phyloP scores from a whole-genome alignment of 2,329 filamentous ascomycete species.

The Cytospora leucostoma region DNA sequence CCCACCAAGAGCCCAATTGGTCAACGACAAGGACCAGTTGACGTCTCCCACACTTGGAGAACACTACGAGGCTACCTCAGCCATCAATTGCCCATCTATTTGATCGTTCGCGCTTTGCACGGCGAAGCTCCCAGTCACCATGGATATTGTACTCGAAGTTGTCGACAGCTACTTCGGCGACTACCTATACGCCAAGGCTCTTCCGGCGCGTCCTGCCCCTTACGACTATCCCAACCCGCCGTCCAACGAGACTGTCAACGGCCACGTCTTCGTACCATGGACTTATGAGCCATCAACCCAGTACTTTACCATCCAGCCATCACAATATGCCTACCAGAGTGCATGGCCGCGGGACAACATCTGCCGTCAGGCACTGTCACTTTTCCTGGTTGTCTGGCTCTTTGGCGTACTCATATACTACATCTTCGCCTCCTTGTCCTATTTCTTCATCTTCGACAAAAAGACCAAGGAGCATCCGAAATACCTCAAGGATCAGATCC shows the following conservation, averaged over 20 bases:
- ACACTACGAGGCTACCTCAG: neutral
- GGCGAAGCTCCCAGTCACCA: constrained; percentile 44
- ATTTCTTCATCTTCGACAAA: constrained; percentile 89
- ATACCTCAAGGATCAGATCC: constrained; percentile 91
- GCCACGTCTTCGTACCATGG: constrained; percentile 60
- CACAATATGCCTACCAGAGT: constrained; percentile 77
- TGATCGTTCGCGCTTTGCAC: neutral
- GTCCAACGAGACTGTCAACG: constrained; percentile 52
- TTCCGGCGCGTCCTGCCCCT: constrained; percentile 61
- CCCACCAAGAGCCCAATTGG: neutral
- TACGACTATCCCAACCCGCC: constrained; percentile 54
- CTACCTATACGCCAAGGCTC: constrained; percentile 69
- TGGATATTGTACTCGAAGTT: constrained; percentile 91
- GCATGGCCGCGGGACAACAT: constrained; percentile 76
- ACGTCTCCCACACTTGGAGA: neutral
- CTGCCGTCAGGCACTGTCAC: constrained; percentile 69
- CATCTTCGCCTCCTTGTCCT: constrained; percentile 78
- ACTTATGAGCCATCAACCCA: constrained; percentile 72
- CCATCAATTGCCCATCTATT: neutral
- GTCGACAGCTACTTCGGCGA: constrained; percentile 83
- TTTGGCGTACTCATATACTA: constrained; percentile 87
- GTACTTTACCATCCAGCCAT: constrained; percentile 69
- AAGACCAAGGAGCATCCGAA: constrained; percentile 85
- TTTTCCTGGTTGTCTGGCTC: constrained; percentile 86
- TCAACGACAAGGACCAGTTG: neutral